Evolutionary conservation across 129 eudicot species (phyloP).

Genomic region (Centella asiatica): DNA sequence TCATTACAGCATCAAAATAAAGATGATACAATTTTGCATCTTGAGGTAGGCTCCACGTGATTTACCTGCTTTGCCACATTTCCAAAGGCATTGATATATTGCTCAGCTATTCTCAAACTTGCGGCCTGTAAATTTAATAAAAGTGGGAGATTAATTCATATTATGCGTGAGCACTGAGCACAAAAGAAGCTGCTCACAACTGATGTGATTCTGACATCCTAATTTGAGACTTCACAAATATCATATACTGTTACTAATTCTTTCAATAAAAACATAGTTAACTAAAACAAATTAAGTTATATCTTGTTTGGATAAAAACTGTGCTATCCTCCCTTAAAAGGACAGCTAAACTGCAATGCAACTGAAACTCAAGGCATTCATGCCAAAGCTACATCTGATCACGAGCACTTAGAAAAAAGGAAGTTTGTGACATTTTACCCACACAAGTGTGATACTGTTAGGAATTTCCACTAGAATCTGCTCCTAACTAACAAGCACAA

Average conservation of each 20-base stretch:
- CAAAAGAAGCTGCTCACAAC: background rate
- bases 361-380: too few species aligned
- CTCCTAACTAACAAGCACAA: background rate
- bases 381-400: too few species aligned
- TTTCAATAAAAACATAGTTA: background rate
- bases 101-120: conserved; percentile 80
- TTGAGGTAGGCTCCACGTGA: background rate
- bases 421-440: too few species aligned
- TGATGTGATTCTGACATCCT: background rate
- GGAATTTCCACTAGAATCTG: too few species aligned
- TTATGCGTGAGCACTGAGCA: background rate
- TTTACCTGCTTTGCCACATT: conserved; percentile 81
- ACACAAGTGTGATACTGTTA: too few species aligned
- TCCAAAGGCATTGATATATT: conserved; percentile 77
- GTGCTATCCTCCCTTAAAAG: too few species aligned
- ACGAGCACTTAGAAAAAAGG: too few species aligned
- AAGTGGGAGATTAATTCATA: conserved; percentile 10
- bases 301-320: too few species aligned
- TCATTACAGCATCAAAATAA: background rate
- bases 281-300: background rate
- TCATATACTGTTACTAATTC: background rate
- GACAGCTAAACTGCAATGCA: too few species aligned
- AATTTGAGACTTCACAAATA: background rate
- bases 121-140: conserved; percentile 72
- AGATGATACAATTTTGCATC: background rate